Evolutionary conservation across 2,329 filamentous ascomycete genomes (phyloP), one percentile per base, ranked within the genome.

Genomic region (Hymenoscyphus fraxineus): DNA sequence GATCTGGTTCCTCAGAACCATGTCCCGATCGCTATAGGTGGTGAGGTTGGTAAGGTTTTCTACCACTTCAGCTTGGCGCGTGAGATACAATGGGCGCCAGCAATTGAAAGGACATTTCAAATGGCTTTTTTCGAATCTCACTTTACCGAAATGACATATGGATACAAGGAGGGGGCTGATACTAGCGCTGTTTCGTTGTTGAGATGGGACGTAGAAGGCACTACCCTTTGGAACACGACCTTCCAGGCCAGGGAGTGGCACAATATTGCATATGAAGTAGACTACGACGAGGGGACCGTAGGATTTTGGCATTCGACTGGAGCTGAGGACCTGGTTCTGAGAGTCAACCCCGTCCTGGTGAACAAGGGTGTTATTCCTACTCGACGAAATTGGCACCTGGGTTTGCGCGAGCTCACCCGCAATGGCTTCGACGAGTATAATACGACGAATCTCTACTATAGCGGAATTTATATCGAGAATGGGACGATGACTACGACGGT

Each of bases 61-160:
- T 35, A 35, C 35, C 35, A 35, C 35, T 35, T 35, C 35, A 35
- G 35, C 35, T 10, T 35, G 35, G 35, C 35, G 35, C 6, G 35
- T 35, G 35, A 6, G 6, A 35, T 3, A 35, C 1, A 10, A 35
- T 5, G 9, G 1, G 6, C 6, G 4, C 35, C 13, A n/a, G 16
- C 15, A 16, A 5, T 16, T n/a, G 40, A 44, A 16, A 44, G 40
- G 40, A 44, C 15, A 44, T 6, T 5, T 76, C 88, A 91, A 77
- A 79, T 81, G 69, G 77, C 76, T 72, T 82, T 82, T 76, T 86
- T 85, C 78, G 88, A 90, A 77, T 85, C 81, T 75, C 88, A 91
- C 77, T 91, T 91, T 77, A 90, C 88, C n/a, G 88, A 91, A 79
- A 79, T 91, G 73, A 89, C 90, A 78, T 85, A 84, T 63, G 88